Evolutionary conservation across 2,329 filamentous ascomycete genomes (phyloP).

Genomic region (Arthrobotrys entomopaga): DNA sequence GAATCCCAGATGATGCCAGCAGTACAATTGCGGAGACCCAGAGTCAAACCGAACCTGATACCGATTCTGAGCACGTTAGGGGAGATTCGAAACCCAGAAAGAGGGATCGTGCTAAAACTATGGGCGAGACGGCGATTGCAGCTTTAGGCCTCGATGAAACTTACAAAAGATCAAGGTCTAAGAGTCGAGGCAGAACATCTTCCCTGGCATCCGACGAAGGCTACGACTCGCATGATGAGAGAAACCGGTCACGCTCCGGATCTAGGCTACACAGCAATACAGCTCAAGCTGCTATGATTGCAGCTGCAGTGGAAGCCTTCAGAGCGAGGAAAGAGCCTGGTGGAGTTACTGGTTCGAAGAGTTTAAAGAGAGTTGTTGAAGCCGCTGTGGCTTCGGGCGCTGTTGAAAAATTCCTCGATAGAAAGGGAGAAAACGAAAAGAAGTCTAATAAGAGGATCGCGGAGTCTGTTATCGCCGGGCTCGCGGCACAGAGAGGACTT

Average conservation of each 20-base stretch:
- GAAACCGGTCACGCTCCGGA: slow-evolving; percentile 24
- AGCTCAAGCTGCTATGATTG: slow-evolving; percentile 48
- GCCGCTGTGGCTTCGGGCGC: slow-evolving; percentile 46
- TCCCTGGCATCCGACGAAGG: slow-evolving; percentile 42
- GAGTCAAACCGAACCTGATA: slow-evolving; percentile 21
- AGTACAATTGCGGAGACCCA: slow-evolving; percentile 27
- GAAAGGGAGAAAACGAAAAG: slow-evolving; percentile 37
- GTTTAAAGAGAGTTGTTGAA: slow-evolving; percentile 46
- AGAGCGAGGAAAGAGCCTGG: slow-evolving; percentile 48
- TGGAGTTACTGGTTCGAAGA: slow-evolving; percentile 46
- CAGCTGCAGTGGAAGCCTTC: slow-evolving; percentile 47
- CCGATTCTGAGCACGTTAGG: slow-evolving; percentile 12
- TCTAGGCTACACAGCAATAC: slow-evolving; percentile 32
- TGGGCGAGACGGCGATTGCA: slow-evolving; percentile 43
- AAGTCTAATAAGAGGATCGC: slow-evolving; percentile 45
- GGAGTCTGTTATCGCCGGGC: slow-evolving; percentile 42
- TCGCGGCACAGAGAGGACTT: slow-evolving; percentile 43
- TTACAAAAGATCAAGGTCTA: slow-evolving; percentile 34
- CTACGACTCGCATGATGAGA: slow-evolving; percentile 44
- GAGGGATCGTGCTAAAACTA: slow-evolving; percentile 36
- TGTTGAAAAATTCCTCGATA: slow-evolving; percentile 45
- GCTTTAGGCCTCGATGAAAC: slow-evolving; percentile 41
- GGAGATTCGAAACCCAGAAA: slow-evolving; percentile 25
- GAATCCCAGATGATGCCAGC: slow-evolving; percentile 35
- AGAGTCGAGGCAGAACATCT: slow-evolving; percentile 29